phyloP scores from a whole-genome alignment of 2,329 filamentous ascomycete genomes.

The Dothiorella sarmentorum region DNA sequence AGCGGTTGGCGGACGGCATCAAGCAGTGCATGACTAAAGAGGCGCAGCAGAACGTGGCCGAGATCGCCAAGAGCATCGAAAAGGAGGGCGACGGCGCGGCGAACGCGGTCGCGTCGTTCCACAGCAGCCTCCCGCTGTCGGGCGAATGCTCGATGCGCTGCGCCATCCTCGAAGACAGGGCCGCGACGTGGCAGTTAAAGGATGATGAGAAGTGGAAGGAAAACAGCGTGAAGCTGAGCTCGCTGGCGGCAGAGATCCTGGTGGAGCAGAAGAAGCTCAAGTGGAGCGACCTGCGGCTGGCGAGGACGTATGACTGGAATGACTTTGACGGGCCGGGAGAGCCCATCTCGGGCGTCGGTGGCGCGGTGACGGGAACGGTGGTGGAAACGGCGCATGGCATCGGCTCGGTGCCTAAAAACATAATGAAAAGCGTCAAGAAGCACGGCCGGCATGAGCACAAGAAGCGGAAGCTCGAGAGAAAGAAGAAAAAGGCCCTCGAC shows the following conservation, averaged over 20 bases:
- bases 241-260: slow-evolving; percentile 63
- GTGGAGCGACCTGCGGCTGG: slow-evolving; percentile 61
- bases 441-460: slow-evolving; percentile 43
- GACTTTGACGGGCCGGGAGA: slow-evolving; percentile 74
- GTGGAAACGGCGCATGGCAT: slow-evolving; percentile 61
- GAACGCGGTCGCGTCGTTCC: slow-evolving; percentile 67
- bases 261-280: slow-evolving; percentile 59
- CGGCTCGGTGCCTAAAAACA: slow-evolving; percentile 59
- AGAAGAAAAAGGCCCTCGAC: slow-evolving; percentile 6
- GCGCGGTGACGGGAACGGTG: slow-evolving; percentile 58
- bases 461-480: slow-evolving; percentile 37
- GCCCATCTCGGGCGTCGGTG: slow-evolving; percentile 64
- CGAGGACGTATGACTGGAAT: slow-evolving; percentile 70
- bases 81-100: slow-evolving; percentile 63
- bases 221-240: slow-evolving; percentile 58
- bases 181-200: slow-evolving; percentile 61
- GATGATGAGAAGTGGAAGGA: slow-evolving; percentile 40
- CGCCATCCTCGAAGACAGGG: slow-evolving; percentile 59
- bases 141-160: slow-evolving; percentile 56
- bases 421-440: slow-evolving; percentile 57
- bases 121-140: slow-evolving; percentile 54
- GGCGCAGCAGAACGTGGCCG: slow-evolving; percentile 54
- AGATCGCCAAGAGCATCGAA: slow-evolving; percentile 60
- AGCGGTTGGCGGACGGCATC: slow-evolving; percentile 68
- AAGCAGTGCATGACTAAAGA: slow-evolving; percentile 62